Base-by-base conservation (phyloP, 2,329 filamentous ascomycete genomes). In the Colletotrichum sp. region DNA sequence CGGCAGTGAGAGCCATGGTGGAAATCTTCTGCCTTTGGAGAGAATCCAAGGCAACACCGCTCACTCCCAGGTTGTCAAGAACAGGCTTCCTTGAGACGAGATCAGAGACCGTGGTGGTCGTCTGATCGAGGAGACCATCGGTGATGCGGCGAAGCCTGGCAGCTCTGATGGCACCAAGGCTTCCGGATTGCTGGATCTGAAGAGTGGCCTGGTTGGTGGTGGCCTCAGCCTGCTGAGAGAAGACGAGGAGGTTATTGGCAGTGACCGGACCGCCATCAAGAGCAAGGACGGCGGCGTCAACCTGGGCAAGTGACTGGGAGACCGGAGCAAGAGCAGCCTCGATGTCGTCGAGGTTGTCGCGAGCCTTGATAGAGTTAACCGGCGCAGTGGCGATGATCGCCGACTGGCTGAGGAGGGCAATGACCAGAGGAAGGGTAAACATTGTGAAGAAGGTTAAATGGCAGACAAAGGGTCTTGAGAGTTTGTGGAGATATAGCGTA, bases 21-120 rank as follows among this genome's bases (percentile, higher is more conserved):
- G 73, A 71, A 4, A 67, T 71, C 76, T 81, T 78, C 68, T 81
- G 80, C 26, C 78, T 66, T 43, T 79, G 77, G 24, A 81, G 79
- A 14, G 78, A 70, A 67, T 77, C 70, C 48, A 79, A 69, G 36
- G 80, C 80, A 21, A 80, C 76, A 39, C 57, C 52, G 63, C 78
- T 80, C 48, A 79, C 80, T 52, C 80, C 80, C 28, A 81, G 77
- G 74, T 79, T 75, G 73, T 81, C 80, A 26, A 81, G 78, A 16
- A 74, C 59, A 18, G 79, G 74, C 77, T 81, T 81, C 76, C 81
- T 80, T 67, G 75, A 75, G 34, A 77, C 76, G 57, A 81, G 66
- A 43, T 77, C 77, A 26, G 57, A 52, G 65, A 80, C 75, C 6
- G 78, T 80, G 21, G 70, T 77, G 26, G 79, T 77, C 36, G 80